Conservation (phyloP, 2,329 filamentous ascomycete species). For the Berkeleyomyces rouxiae region DNA sequence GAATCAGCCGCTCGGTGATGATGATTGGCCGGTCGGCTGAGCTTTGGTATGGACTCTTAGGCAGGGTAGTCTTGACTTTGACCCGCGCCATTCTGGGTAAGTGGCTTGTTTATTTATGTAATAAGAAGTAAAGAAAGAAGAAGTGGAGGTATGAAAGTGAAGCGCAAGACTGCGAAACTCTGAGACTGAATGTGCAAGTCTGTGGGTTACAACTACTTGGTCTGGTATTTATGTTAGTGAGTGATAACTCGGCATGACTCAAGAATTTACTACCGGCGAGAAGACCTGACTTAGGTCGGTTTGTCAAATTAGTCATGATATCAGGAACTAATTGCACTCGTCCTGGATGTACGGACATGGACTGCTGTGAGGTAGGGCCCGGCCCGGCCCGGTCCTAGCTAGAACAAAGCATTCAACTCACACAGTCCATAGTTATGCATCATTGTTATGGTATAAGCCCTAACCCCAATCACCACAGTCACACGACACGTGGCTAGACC, state of each 20-base stretch:
- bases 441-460: too few species aligned
- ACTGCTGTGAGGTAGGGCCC: too few species aligned
- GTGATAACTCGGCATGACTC: neutral
- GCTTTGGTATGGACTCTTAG: constrained; percentile 26
- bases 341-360: too few species aligned
- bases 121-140: neutral
- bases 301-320: neutral
- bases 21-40: constrained; percentile 25
- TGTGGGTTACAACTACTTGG: neutral
- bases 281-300: neutral
- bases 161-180: neutral
- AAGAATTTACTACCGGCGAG: neutral
- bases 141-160: neutral
- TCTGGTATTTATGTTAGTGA: neutral
- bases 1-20: constrained; percentile 35
- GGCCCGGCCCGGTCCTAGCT: too few species aligned
- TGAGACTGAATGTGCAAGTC: neutral
- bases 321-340: too few species aligned
- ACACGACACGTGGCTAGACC: too few species aligned
- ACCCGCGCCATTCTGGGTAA: constrained; percentile 16
- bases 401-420: neutral
- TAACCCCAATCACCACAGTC: too few species aligned
- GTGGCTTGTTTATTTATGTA: neutral
- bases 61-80: constrained; percentile 33
- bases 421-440: neutral